phyloP scores from a whole-genome alignment of 371 early-diverging fungal species.

The Nematocida minor region DNA sequence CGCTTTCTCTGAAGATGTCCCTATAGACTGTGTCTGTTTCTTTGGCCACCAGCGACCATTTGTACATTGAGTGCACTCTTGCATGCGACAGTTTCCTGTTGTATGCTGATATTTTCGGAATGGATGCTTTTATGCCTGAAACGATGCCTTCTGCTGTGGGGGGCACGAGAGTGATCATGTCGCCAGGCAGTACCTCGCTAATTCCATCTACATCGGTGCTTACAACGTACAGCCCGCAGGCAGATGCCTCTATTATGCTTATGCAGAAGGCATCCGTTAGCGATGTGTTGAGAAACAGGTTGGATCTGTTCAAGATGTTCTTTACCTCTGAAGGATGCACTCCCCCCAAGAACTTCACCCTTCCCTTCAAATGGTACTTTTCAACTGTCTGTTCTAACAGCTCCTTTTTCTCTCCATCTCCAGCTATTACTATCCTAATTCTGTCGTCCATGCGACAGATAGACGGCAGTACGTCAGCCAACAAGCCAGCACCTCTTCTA shows the following conservation, averaged over 20 bases:
- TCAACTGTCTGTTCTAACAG: conserved; percentile 94
- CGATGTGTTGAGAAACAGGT: conserved; percentile 92
- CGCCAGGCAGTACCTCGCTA: conserved; percentile 84
- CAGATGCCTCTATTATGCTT: conserved; percentile 93
- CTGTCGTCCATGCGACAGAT: conserved; percentile 77
- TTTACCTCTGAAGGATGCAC: conserved; percentile 78
- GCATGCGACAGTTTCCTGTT: conserved; percentile 4
- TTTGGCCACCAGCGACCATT: conserved; percentile 49
- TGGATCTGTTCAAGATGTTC: conserved; percentile 75
- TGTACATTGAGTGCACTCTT: conserved; percentile 34
- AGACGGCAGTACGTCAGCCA: conserved; percentile 79
- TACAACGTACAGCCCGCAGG: conserved; percentile 80
- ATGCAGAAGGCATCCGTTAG: conserved; percentile 98
- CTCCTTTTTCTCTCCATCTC: conserved; percentile 89
- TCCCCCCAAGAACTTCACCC: conserved; percentile 80
- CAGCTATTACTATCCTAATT: conserved; percentile 82
- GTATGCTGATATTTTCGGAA: conserved; percentile 20
- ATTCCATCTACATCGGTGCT: conserved; percentile 95
- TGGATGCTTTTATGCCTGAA: conserved; percentile 18
- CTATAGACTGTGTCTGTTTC: conserved; percentile 36
- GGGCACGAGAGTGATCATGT: conserved; percentile 83
- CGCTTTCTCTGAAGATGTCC: background rate
- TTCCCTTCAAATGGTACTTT: conserved; percentile 77
- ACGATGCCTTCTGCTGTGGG: conserved; percentile 77
- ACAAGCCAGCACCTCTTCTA: conserved; percentile 86